Conservation (phyloP, 352 stramenopile species). For the Phytopythium litorale region DNA sequence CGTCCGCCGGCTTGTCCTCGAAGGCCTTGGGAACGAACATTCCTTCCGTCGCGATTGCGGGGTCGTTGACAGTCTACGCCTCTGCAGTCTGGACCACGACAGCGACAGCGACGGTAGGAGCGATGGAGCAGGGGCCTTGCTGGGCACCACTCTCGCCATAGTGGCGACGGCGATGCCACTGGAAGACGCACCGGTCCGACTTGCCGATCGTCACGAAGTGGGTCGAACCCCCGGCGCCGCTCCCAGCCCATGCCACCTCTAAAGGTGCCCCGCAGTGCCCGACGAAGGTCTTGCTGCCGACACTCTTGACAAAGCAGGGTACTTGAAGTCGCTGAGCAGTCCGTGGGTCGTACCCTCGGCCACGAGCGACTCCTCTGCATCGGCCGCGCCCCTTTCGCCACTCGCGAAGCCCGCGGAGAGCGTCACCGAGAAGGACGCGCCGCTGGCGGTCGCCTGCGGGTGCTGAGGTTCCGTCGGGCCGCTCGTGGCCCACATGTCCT, state of each 20-base stretch:
- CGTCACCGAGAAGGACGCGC: conserved; percentile 5
- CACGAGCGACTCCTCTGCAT: conserved; percentile 25
- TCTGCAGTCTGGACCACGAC: background rate
- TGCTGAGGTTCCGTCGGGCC: background rate
- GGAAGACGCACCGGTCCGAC: conserved; percentile 58
- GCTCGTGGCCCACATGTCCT: conserved; percentile 41
- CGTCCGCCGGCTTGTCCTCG: too few species aligned
- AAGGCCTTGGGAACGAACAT: too few species aligned
- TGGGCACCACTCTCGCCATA: conserved; percentile 8
- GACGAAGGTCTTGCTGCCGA: conserved; percentile 54
- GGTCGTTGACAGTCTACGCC: conserved; percentile 22
- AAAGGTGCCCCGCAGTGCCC: conserved; percentile 50
- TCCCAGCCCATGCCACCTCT: conserved; percentile 38
- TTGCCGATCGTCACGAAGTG: conserved; percentile 59
- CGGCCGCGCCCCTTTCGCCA: background rate
- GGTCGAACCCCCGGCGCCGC: conserved; percentile 18
- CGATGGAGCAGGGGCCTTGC: too few species aligned
- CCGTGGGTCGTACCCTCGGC: conserved; percentile 51
- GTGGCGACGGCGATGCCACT: conserved; percentile 54
- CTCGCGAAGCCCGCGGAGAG: background rate
- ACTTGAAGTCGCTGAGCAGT: conserved; percentile 56
- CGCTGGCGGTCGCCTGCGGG: conserved; percentile 42
- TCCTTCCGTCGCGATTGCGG: too few species aligned
- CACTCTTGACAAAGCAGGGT: conserved; percentile 52
- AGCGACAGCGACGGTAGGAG: background rate